Evolutionary conservation across 1,284 basidiomycete species (phyloP).

Genomic region (Boletus holoroseus): DNA sequence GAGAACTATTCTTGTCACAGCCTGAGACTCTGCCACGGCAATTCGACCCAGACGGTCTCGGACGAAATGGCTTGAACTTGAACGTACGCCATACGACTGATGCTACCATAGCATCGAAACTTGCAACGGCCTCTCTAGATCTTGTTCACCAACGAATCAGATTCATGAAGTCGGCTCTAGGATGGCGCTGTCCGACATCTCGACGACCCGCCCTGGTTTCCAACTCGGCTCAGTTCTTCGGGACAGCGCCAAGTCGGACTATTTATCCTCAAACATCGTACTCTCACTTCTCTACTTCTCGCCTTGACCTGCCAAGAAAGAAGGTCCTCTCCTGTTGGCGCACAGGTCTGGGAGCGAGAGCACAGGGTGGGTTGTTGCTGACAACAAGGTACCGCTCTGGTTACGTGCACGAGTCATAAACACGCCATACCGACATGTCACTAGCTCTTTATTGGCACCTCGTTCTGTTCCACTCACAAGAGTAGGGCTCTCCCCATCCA

Average conservation of each 20-base stretch:
- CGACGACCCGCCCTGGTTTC: constrained; percentile 8
- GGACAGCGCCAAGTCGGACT: constrained; percentile 2
- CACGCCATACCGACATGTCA: constrained; percentile 12
- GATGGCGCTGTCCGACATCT: constrained; percentile 7
- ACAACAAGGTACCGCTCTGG: constrained; percentile 15
- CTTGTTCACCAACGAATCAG: neutral
- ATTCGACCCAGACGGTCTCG: constrained; percentile 1
- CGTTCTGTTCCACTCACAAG: neutral
- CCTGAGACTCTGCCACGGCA: neutral
- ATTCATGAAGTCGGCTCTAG: constrained; percentile 20
- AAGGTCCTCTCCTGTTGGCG: neutral
- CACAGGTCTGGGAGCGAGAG: constrained; percentile 1
- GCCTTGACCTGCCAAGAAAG: neutral
- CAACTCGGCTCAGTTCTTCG: constrained; percentile 10
- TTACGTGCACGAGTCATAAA: neutral
- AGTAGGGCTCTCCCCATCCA: constrained; percentile 14
- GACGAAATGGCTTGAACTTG: neutral
- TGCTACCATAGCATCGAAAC: constrained; percentile 6
- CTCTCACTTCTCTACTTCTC: neutral
- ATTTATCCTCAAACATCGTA: neutral
- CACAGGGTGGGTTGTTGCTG: constrained; percentile 1
- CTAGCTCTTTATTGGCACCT: constrained; percentile 11
- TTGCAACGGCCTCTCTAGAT: neutral
- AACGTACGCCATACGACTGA: constrained; percentile 7
- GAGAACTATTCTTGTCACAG: neutral